phyloP scores from a whole-genome alignment of 106 monocot species.

The Dioscorea zingiberensis region DNA sequence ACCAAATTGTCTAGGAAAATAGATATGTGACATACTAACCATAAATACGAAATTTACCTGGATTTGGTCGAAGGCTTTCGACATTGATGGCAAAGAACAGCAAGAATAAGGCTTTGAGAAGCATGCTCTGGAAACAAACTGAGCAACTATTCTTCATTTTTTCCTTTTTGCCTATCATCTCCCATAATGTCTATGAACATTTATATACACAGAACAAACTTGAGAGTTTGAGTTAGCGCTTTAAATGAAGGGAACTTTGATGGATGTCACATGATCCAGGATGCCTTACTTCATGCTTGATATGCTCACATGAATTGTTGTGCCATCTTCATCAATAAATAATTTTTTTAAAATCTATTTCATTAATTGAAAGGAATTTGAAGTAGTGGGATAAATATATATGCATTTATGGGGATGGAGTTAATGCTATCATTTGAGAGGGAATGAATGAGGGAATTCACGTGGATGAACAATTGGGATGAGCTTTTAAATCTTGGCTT shows the following conservation, averaged over 20 bases:
- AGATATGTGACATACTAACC: no score
- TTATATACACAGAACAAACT: background rate
- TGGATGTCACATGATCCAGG: constrained; percentile 44
- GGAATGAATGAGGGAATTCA: background rate
- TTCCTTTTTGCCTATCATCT: no score
- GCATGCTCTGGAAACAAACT: no score
- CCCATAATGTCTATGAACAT: background rate
- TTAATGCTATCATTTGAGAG: constrained; percentile 1
- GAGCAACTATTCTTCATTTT: no score
- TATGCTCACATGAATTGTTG: constrained; percentile 17
- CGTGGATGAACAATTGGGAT: background rate
- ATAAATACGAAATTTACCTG: no score
- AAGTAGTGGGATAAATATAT: background rate
- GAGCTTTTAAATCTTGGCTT: constrained; percentile 12
- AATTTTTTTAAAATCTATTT: background rate
- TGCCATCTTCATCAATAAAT: background rate
- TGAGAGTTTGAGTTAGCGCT: background rate
- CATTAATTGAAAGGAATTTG: background rate
- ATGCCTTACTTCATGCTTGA: background rate
- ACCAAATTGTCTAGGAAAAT: no score
- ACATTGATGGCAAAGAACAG: no score
- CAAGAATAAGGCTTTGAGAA: no score
- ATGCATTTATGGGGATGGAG: constrained; percentile 22
- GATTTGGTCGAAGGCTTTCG: no score
- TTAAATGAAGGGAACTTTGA: constrained; percentile 22